Percentiles rank a stretch among this genome's conserved stretches.
Evolutionary conservation across 495 filamentous ascomycete genomes (phyloP).

Genomic region (Corynascus novoguineensis): DNA sequence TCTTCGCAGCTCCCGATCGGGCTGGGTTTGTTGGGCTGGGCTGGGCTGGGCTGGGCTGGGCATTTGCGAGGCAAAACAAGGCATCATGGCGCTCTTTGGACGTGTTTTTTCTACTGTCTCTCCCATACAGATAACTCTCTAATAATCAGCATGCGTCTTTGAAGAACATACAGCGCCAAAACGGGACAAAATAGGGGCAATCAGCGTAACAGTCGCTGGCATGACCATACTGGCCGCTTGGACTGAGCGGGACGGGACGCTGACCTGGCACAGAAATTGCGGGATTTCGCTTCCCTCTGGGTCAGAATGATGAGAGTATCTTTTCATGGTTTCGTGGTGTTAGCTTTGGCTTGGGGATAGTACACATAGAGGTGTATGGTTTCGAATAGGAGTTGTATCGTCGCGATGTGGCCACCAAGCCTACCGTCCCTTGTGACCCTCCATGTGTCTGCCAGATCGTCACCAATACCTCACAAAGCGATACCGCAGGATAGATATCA

Average conservation of each 20-base stretch:
- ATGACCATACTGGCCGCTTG: conserved; percentile 1
- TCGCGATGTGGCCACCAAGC: too few relatives aligned
- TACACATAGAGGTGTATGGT: too few relatives aligned
- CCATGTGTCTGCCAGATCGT: too few relatives aligned
- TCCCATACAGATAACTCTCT: conserved; percentile 22
- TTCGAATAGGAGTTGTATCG: too few relatives aligned
- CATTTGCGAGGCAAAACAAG: not conserved
- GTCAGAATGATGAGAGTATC: conserved; percentile 16
- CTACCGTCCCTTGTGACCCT: too few relatives aligned
- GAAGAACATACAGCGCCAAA: conserved; percentile 17
- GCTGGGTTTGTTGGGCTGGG: conserved; percentile 13
- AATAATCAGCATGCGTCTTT: conserved; percentile 28
- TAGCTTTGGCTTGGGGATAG: too few relatives aligned
- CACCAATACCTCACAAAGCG: too few relatives aligned
- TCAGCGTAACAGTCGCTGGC: not conserved
- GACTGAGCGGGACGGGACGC: conserved; percentile 11
- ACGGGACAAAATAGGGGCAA: conserved; percentile 20
- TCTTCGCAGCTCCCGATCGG: conserved; percentile 14
- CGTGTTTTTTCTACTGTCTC: conserved; percentile 4
- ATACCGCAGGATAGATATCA: too few relatives aligned
- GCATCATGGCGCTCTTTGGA: conserved; percentile 14
- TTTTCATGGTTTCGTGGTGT: too few relatives aligned
- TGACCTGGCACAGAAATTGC: conserved; percentile 2
- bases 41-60: conserved; percentile 7
- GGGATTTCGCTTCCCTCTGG: conserved; percentile 15